Evolutionary conservation across 2,329 filamentous ascomycete species (phyloP), one percentile per base, ranked within the genome.

Genomic region (Dactylella cylindrospora): DNA sequence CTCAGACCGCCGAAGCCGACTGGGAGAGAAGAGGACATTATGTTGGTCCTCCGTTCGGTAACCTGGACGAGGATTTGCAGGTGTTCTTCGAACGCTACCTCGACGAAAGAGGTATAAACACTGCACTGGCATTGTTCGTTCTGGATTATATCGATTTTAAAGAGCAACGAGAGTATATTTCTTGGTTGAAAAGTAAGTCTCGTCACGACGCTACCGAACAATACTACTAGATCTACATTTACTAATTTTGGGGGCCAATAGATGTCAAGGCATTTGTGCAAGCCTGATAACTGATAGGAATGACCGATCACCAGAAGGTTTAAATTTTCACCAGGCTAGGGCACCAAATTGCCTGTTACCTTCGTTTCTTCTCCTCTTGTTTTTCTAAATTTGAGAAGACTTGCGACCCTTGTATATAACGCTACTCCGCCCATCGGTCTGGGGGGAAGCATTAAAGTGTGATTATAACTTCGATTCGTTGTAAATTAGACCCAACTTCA

Each of bases 121-220:
- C 86, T 69, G 82, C 85, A 59, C 81, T 98, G 69, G 91, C 90
- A 49, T 77, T 90, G 68, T 96, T 97, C 74, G 85, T 95, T 36
- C 89, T 90, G 29, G 90, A 97, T 74, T 98, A 95, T 77, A 90
- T 97, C 71, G 90, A 97, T 73, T 83, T 87, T 76, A 98, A 98
- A 84, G 93, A 98, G 82, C 91, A 97, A 82, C 86, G 84, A 76
- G 93, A 98, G 80, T 98, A 98, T 75, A 77, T 94, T 65, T 77
- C 80, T 67, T 98, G 94, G 93, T 78, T 98, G 74, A 81, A 84
- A 74, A 83, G 80, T 80, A 74, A 74, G 78, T 74, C 6, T 1
- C 23, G 70, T 49, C 51, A 2, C n/a, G n/a, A n/a, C n/a, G n/a
- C n/a, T n/a, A n/a, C n/a, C n/a, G n/a, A n/a, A n/a, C n/a, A n/a